Evolutionary conservation across 805 yeast species (phyloP).

Genomic region (Hanseniaspora lachancei): DNA sequence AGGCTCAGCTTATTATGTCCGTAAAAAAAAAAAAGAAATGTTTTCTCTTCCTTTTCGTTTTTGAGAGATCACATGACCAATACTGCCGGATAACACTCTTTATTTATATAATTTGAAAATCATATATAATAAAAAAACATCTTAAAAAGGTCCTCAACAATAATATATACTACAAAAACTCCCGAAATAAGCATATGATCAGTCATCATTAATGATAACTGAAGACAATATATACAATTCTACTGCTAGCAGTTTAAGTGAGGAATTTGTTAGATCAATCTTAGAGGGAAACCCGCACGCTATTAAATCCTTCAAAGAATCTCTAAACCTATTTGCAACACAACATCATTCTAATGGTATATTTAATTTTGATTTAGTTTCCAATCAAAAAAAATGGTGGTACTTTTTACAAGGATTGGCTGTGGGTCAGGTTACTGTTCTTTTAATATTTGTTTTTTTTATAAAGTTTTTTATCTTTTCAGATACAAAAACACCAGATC

Average conservation of each 20-base stretch:
- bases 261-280: slow-evolving; percentile 1
- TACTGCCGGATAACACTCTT: too few relatives aligned
- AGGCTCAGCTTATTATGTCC: too few relatives aligned
- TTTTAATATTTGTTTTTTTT: slow-evolving; percentile 47
- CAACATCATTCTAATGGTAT: neutral
- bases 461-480: slow-evolving; percentile 67
- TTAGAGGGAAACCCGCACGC: slow-evolving; percentile 7
- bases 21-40: too few relatives aligned
- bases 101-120: too few relatives aligned
- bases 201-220: neutral
- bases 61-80: too few relatives aligned
- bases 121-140: too few relatives aligned
- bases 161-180: too few relatives aligned
- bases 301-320: neutral
- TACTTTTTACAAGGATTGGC: slow-evolving; percentile 68
- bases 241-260: neutral
- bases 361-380: neutral
- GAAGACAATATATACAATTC: neutral
- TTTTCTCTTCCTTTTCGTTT: too few relatives aligned
- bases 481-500: slow-evolving; percentile 35
- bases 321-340: neutral
- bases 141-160: too few relatives aligned
- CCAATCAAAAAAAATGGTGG: slow-evolving; percentile 31
- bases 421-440: slow-evolving; percentile 61
- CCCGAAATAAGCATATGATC: too few relatives aligned